phyloP scores from a whole-genome alignment of 2,329 filamentous ascomycete genomes.

The Colletotrichum gigasporum region DNA sequence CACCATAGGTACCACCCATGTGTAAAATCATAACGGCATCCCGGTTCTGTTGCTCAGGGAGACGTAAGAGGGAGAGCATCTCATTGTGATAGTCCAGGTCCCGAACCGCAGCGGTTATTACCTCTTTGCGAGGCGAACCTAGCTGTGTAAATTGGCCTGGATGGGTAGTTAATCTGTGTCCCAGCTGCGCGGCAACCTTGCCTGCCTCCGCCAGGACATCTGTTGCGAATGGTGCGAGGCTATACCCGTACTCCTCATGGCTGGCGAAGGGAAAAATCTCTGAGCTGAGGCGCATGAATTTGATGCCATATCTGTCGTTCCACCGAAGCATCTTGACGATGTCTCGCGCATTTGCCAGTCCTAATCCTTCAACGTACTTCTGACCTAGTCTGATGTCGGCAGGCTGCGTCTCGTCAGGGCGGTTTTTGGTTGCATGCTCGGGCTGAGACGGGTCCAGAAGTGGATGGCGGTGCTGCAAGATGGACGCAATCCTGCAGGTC shows the following conservation, averaged over 20 bases:
- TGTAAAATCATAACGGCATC: slow-evolving; percentile 96
- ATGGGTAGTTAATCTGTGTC: slow-evolving; percentile 88
- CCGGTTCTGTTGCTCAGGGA: slow-evolving; percentile 80
- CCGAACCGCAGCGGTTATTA: slow-evolving; percentile 79
- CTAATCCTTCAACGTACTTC: slow-evolving; percentile 78
- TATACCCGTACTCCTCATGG: slow-evolving; percentile 87
- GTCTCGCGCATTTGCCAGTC: slow-evolving; percentile 84
- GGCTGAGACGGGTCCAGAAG: slow-evolving; percentile 79
- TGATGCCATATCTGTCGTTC: slow-evolving; percentile 93
- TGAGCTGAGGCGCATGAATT: slow-evolving; percentile 89
- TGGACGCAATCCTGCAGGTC: slow-evolving; percentile 90
- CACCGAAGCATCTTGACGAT: slow-evolving; percentile 87
- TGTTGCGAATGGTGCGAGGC: slow-evolving; percentile 82
- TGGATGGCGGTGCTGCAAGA: slow-evolving; percentile 88
- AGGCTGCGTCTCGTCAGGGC: slow-evolving; percentile 78
- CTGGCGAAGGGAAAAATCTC: slow-evolving; percentile 98
- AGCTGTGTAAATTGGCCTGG: slow-evolving; percentile 94
- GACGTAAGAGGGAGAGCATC: slow-evolving; percentile 77
- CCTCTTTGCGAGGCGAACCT: slow-evolving; percentile 80
- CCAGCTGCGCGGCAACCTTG: slow-evolving; percentile 77
- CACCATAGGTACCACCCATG: slow-evolving; percentile 90
- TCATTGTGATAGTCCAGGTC: slow-evolving; percentile 92
- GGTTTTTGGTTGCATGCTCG: slow-evolving; percentile 85
- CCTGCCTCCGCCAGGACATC: slow-evolving; percentile 81
- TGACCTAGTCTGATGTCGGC: slow-evolving; percentile 74